Base-by-base conservation (phyloP, 495 filamentous ascomycete species). In the Articulospora tetracladia region DNA sequence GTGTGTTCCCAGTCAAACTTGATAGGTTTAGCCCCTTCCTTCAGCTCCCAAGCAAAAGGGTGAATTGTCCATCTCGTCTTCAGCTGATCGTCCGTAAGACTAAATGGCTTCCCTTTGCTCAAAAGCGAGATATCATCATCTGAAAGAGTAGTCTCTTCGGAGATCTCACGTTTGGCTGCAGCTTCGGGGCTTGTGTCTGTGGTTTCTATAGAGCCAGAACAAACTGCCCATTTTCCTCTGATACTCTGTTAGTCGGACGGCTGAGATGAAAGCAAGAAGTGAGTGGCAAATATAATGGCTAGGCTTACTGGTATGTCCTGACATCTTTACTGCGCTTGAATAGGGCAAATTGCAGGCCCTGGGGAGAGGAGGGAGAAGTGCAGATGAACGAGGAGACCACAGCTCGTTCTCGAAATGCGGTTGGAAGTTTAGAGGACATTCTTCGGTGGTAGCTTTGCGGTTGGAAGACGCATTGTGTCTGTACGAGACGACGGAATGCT, bases 1-100 rank as follows among this genome's bases (percentile, higher is more conserved):
- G 81, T 77, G 62, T 88, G 84, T 64, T 90, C 86, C 84, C 85
- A 86, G 69, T 88, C 79, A 27, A 79, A 77, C 12, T 65, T 66
- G 53, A 88, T 85, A 17, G 67, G 52, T 28, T 72, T 68, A 1
- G 60, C 34, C 17, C 55, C 22, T 0, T 67, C 60, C 41, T 78
- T 80, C 12, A 88, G 73, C 8, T 72, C 72, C 61, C 83, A 90
- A 0, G 76, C 76, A 61, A 88, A 88, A 2, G 86, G 83, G 53
- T 84, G 74, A 41, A 90, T 73, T 7, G 75, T 87, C 86, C 85
- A 90, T 66, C 79, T 69, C 4, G 83, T 79, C 12, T 73, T 67
- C 13, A 86, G 65, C 10, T 73, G 71, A 2, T 67, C 41, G 60
- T 89, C 86, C 15, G 58, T 59, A 60, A 89, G 86, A 10, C 76